Base-by-base conservation (phyloP, 2,329 filamentous ascomycete genomes). In the Aureobasidium sp. region DNA sequence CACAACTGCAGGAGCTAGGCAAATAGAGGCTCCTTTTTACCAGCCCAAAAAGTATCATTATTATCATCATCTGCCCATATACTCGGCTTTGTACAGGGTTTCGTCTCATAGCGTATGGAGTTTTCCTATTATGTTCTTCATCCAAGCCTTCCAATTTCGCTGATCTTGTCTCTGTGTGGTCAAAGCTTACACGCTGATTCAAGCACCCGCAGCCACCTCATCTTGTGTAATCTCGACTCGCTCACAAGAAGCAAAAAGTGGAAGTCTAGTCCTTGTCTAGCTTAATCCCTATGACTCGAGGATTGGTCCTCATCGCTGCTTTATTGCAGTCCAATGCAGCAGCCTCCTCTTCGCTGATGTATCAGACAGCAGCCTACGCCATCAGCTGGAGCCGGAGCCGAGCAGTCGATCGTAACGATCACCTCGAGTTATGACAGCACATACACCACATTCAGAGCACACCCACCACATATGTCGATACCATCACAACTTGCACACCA, bases 1-100 rank as follows among this genome's bases (percentile, higher is more conserved):
- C 61, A 42, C 60, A 63, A 45, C 22, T 64, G 7, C 60, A 60
- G 35, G 62, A 63, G 24, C 29, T 62, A n/a, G 33, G 61, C 29
- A 62, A 53, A 52, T 60, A 60, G 24, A 37, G 17, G 7, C 1
- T n/a, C n/a, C 15, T 22, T 12, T 24, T 11, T 9, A 17, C 6
- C 19, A 29, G 19, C 5, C 7, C 15, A 5, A 52, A 59, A 59
- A 49, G 44, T 35, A 60, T 29, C 27, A 48, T 49, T 40, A 24
- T 22, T 22, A 33, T 40, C n/a, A 22, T 39, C 40, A n/a, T 35
- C 53, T 27, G 19, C 9, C 9, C 7, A 45, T 17, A 39, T 49
- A 33, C 27, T 11, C n/a, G 31, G 29, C 33, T 35, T 14, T 37
- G 53, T 35, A 57, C 31, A 47, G 53, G 22, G 15, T 53, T 15